Percentiles rank a stretch among this genome's conserved stretches.
These are phyloP conservation scores for Candida sonorensis DNA, from an alignment of 805 yeast species.

Conservation along the genomic window DNA sequence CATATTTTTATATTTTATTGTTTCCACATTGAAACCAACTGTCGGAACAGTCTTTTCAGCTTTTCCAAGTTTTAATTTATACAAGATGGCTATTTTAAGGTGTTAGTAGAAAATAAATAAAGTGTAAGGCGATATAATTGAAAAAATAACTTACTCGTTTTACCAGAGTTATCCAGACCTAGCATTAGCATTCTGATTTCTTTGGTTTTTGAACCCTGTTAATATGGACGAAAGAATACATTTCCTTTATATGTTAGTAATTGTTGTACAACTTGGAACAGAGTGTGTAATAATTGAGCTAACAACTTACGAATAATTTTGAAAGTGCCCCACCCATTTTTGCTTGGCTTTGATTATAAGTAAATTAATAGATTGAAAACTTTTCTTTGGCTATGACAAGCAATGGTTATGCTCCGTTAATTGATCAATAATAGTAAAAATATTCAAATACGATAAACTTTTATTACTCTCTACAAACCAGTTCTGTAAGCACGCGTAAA, in stretches of 20 bases:
- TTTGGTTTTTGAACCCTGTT: conserved; percentile 13
- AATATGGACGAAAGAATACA: neutral
- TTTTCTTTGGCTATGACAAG: too few relatives aligned
- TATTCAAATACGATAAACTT: too few relatives aligned
- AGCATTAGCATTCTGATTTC: conserved; percentile 68
- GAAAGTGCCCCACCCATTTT: conserved; percentile 1
- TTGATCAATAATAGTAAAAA: too few relatives aligned
- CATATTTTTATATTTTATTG: conserved; percentile 39
- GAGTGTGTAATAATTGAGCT: too few relatives aligned
- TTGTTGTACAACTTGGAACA: neutral
- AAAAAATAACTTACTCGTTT: conserved; percentile 59
- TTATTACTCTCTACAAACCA: too few relatives aligned
- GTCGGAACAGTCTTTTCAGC: conserved; percentile 82
- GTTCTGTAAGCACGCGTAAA: too few relatives aligned
- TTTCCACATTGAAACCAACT: conserved; percentile 84
- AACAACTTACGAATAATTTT: conserved; percentile 15
- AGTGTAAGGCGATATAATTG: too few relatives aligned
- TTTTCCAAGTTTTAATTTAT: conserved; percentile 74
- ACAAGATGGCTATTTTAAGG: conserved; percentile 49
- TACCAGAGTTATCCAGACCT: conserved; percentile 91
- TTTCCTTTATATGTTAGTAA: conserved; percentile 2
- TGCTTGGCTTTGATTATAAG: too few relatives aligned
- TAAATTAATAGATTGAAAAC: too few relatives aligned
- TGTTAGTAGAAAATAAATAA: conserved; percentile 2
- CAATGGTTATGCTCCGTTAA: too few relatives aligned